Base-by-base conservation (phyloP, 257 asterid species). In the Cynanchum wilfordii region DNA sequence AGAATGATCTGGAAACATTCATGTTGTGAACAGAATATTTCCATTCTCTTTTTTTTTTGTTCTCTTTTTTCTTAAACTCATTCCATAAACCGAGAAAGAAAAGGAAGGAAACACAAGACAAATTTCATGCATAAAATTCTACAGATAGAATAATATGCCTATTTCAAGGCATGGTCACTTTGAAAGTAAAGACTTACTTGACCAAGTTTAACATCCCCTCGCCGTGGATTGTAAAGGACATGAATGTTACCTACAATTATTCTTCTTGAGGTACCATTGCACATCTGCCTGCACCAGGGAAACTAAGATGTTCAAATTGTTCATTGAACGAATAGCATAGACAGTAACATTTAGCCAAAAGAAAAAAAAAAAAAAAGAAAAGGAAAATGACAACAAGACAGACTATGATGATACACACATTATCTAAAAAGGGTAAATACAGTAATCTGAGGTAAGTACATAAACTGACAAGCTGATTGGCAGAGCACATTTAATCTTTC, bases 191-290 rank as follows among this genome's bases (percentile, higher is more conserved):
- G 36, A 78, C 81, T 75, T 77, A 82, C 86, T 75, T 82, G 86
- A 52, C 86, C 86, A 58, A 82, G 79, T 75, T 82, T 82, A 49
- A 79, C 75, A 69, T 82, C 83, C 56, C 86, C 86, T 25, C 81
- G 70, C 49, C 77, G 73, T 51, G 83, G 86, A 76, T 79, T 76
- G 72, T 73, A 82, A 17, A 79, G 73, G 79, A 79, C 86, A 42
- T 82, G 86, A 70, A 79, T 82, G 73, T 79, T 82, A 56, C 86
- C 86, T 19, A 82, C 69, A 36, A 82, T 36, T 62, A 82, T 52
- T 69, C 79, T 82, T 78, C 75, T 76, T 66, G 83, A 70, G 54
- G 72, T 59, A 69, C 64, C 79, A 58, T 82, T 67, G 70, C 64
- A 33, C 84, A 73, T 79, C 82, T 79, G 72, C 78, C 86, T 82